Base-by-base conservation (phyloP, 140 eudicot genomes). In the Senecio squalidus region DNA sequence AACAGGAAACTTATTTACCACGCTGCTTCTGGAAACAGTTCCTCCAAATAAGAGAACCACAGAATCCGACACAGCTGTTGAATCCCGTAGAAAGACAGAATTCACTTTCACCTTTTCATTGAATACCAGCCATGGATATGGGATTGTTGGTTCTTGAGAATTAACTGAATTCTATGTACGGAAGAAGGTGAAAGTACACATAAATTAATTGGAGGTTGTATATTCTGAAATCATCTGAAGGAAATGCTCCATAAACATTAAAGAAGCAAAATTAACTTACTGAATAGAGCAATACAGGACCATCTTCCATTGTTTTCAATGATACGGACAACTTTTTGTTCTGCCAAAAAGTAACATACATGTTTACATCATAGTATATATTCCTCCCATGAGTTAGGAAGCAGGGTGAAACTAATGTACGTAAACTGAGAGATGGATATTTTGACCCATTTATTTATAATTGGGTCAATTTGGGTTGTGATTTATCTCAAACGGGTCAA, bases 231-330 rank as follows among this genome's bases (percentile, higher is more conserved):
- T 44, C 17, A 23, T 50, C 27, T 51, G n/a, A 55, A 55, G 44
- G 4, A 48, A 44, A 38, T n/a, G 29, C 41, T 29, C 48, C 33
- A 45, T 47, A 11, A 25, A 69, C 26, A 62, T 30, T 51, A 49
- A 50, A 66, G 55, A 38, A 22, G 30, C n/a, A 50, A 61, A 17
- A 54, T 51, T 49, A 51, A 43, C 94, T 74, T 82, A 91, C 98
- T 57, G 84, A 79, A 63, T 86, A 72, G 69, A 91, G 72, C 74
- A 91, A 88, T 58, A 83, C 98, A 44, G 75, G 67, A 59, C 98
- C 98, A 74, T 91, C 98, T 87, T 91, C 98, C 98, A 91, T 83
- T 44, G 98, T 91, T 81, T 91, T 91, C 58, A 91, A 51, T 53
- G 74, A 80, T 57, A 86, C 74, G 13, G 98, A 91, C 70, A 68